phyloP scores from a whole-genome alignment of 345 rosid species.

The Lepidium sativum region DNA sequence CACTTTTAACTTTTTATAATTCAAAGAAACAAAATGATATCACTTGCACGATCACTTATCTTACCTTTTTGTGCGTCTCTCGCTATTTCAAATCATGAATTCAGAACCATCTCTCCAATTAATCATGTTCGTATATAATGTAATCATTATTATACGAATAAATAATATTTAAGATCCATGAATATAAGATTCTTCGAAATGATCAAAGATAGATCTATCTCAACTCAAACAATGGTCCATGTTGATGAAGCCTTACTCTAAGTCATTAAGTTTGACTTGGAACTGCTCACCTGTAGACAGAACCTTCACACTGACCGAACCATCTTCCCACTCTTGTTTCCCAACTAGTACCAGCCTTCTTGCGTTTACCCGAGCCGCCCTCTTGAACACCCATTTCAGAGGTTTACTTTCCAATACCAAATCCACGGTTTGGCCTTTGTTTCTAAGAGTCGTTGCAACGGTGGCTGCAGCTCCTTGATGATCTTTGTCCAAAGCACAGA shows the following conservation, averaged over 20 bases:
- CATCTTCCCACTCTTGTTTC: conserved; percentile 67
- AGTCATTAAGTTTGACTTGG: conserved; percentile 63
- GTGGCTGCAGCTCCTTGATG: conserved; percentile 79
- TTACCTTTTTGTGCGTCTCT: background rate
- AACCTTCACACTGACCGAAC: conserved; percentile 70
- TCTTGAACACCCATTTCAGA: conserved; percentile 89
- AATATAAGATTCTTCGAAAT: background rate
- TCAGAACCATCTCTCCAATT: background rate
- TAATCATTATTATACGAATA: background rate
- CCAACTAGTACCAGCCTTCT: conserved; percentile 76
- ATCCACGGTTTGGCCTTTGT: conserved; percentile 75
- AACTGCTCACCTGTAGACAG: conserved; percentile 67
- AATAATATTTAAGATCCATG: background rate
- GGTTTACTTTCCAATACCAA: conserved; percentile 83
- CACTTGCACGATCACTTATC: background rate
- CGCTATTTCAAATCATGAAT: background rate
- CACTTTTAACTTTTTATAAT: background rate
- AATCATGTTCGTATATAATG: background rate
- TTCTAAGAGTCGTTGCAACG: conserved; percentile 69
- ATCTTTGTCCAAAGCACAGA: conserved; percentile 68
- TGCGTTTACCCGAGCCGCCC: conserved; percentile 76
- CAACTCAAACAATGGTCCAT: background rate
- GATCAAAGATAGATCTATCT: background rate
- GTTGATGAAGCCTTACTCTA: conserved; percentile 28
- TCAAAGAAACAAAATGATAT: background rate